Base-by-base conservation (phyloP, 108 stramenopile genomes). In the Cylindrotheca closterium region DNA sequence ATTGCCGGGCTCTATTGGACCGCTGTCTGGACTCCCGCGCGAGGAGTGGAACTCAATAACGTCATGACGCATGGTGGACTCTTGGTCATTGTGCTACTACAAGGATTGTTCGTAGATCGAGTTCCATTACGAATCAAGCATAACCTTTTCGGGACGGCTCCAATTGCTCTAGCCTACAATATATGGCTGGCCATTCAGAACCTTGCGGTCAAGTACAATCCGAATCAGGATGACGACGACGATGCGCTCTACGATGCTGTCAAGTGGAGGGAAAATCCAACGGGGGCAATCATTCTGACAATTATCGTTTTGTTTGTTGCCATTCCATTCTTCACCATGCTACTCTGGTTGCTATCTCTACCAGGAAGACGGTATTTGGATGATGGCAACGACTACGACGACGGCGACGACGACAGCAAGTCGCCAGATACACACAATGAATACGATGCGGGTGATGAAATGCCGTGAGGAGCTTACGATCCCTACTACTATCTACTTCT, bases 1-100 rank as follows among this genome's bases (percentile, higher is more conserved):
- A 23, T 58, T 12, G 58, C 37, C 58, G 12, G 32, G 32, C 15
- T 58, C 32, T 58, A 22, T 58, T 58, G 58, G 58, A 21, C 34
- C 8, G 24, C 34, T 4, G 19, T 32, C 12, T 58, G 32, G 17
- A 21, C 29, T 58, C 58, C 58, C 12, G 55, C 31, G 2, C 19
- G 32, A 5, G 32, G 15, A 2, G 32, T 58, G 18, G 7, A 31
- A 2, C 37, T 37, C 21, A 18, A n/a, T 4, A 58, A 12, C 34
- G 21, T 42, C 32, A 17, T 37, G 8, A 2, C 33, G n/a, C 58
- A 58, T 37, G 58, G 58, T 21, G 33, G 12, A 4, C 37, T 22
- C 3, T 58, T 33, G 8, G 31, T 31, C 32, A 15, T 37, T 2
- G 31, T 37, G 22, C 2, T 42, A 21, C 2, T 58, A 22, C 32